A percentile compares a stretch with the other conserved stretches of the same genome.
These are phyloP conservation scores for Candida chilensis DNA, from an alignment of 805 yeast genomes.

Conservation along the genomic window DNA sequence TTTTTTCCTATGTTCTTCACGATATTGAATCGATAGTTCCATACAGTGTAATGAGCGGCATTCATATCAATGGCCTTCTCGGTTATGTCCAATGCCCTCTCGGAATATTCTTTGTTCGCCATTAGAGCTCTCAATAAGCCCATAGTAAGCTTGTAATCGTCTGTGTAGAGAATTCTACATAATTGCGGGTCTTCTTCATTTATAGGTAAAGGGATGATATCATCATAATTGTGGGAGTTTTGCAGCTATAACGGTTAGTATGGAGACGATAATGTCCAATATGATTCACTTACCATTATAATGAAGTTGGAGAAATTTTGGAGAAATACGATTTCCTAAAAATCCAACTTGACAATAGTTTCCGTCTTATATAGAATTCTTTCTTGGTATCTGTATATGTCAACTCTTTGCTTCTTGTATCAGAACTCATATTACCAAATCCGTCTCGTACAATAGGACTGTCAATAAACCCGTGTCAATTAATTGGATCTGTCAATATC, in stretches of 20 bases:
- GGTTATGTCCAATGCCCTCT: slow-evolving; percentile 65
- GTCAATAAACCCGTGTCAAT: too few species aligned
- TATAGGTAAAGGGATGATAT: slow-evolving; percentile 31
- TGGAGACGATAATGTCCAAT: background rate
- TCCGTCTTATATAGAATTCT: too few species aligned
- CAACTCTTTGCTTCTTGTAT: too few species aligned
- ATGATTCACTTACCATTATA: slow-evolving; percentile 1
- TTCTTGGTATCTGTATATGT: too few species aligned
- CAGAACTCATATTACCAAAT: too few species aligned
- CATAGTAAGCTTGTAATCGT: slow-evolving; percentile 57
- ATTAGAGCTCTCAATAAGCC: slow-evolving; percentile 55
- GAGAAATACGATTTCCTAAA: too few species aligned
- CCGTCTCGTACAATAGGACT: too few species aligned
- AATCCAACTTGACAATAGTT: too few species aligned
- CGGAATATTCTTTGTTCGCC: slow-evolving; percentile 50
- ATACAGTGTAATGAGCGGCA: slow-evolving; percentile 88
- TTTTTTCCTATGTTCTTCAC: slow-evolving; percentile 24
- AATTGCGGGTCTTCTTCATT: slow-evolving; percentile 35
- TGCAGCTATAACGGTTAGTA: slow-evolving; percentile 1
- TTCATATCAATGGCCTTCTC: slow-evolving; percentile 51
- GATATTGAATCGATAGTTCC: slow-evolving; percentile 64
- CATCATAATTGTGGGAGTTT: slow-evolving; percentile 25
- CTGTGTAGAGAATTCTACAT: slow-evolving; percentile 63
- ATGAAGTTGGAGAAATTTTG: background rate
- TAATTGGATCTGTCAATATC: too few species aligned